Evolutionary conservation across 2,329 filamentous ascomycete species (phyloP).

Genomic region (Fusarium illudens): DNA sequence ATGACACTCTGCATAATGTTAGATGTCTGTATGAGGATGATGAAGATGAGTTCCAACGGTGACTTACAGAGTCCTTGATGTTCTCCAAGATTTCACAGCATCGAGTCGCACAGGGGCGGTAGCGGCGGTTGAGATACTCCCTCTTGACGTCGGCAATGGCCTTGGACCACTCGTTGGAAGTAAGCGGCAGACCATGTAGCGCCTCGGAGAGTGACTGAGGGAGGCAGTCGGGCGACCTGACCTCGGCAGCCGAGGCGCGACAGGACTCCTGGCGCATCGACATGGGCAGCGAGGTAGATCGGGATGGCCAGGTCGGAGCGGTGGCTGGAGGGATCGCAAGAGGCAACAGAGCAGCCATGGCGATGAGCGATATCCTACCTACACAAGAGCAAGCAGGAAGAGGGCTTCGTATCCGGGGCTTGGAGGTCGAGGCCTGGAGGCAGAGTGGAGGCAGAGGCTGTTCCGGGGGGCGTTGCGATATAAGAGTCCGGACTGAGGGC

Average conservation of each 20-base stretch:
- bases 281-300: conserved; percentile 24
- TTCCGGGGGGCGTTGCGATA: conserved; percentile 33
- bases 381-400: conserved; percentile 1
- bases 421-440: conserved; percentile 10
- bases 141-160: conserved; percentile 63
- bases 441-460: conserved; percentile 19
- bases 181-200: conserved; percentile 52
- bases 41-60: neutral
- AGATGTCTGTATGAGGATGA: conserved; percentile 6
- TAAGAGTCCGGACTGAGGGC: conserved; percentile 35
- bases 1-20: conserved; percentile 47
- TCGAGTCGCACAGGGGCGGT: conserved; percentile 61
- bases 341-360: conserved; percentile 34
- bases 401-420: conserved; percentile 11
- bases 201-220: conserved; percentile 29
- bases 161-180: conserved; percentile 59
- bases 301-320: conserved; percentile 21
- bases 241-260: conserved; percentile 6
- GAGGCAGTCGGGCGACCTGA: conserved; percentile 18
- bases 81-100: conserved; percentile 63
- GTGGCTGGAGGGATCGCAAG: conserved; percentile 23
- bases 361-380: conserved; percentile 1
- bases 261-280: conserved; percentile 24
- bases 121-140: conserved; percentile 60
- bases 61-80: conserved; percentile 55